Base-by-base conservation (phyloP, 1,284 basidiomycete genomes). In the Sanghuangporus sanghuang region DNA sequence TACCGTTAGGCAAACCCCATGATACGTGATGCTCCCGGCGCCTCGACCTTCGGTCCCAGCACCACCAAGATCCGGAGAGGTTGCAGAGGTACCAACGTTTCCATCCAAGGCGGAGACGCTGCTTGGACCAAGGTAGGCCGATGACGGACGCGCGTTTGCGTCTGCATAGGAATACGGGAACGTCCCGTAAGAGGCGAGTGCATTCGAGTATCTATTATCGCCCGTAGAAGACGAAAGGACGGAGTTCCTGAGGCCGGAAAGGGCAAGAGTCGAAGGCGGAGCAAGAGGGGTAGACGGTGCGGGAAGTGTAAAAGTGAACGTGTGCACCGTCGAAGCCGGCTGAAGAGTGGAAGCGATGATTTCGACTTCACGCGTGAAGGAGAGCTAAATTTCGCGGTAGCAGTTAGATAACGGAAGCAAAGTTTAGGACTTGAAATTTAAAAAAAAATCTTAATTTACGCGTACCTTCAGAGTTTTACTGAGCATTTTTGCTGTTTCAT, bases 311-410 rank as follows among this genome's bases (percentile, higher is more conserved):
- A 98, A 98, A 3, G 92, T 91, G 76, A 98, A 98, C 0, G 88
- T 90, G 76, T 98, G 95, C 55, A 95, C 90, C 16, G 95, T 96
- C 18, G 92, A 93, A 0, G 93, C 89, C 3, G 95, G 95, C 69
- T 95, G 91, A 7, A 96, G 81, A 0, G 92, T 93, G 14, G 94
- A 94, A 16, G 94, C 92, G 73, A 97, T 89, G 66, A 98, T 91
- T 73, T 98, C 96, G 57, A 98, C 92, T 77, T 96, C 94, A 61
- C 92, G 89, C 27, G 93, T 88, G 75, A 96, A 95, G 16, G 91
- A 91, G 57, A 93, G 85, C 90, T 91, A 38, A 21, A 49, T 38
- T 23, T 18, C 32, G 35, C 48, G 35, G 46, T 40, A 61, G 32
- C 57, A 36, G 32, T 40, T 35, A 52, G 42, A 9, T 44, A 38